Conservation (phyloP, 768 basidiomycete species). For the Pluteus cervinus region DNA sequence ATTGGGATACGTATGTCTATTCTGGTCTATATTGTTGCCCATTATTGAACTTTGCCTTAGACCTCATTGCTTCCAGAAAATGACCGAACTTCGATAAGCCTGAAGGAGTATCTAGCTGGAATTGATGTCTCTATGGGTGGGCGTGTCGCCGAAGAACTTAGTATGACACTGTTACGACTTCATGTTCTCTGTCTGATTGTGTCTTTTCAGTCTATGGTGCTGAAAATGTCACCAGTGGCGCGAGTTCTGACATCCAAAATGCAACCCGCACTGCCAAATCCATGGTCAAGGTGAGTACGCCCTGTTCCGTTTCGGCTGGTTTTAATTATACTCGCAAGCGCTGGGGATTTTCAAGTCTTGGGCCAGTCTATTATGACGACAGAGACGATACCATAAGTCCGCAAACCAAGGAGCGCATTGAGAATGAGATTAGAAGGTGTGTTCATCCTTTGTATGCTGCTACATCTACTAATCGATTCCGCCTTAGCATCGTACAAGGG, state of each 20-base stretch:
- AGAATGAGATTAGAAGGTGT: constrained; percentile 79
- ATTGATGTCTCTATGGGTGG: constrained; percentile 96
- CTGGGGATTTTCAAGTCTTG: constrained; percentile 80
- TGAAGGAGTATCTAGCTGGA: constrained; percentile 68
- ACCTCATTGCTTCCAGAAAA: constrained; percentile 75
- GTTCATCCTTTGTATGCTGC: constrained; percentile 22
- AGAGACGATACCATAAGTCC: constrained; percentile 67
- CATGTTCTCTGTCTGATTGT: constrained; percentile 11
- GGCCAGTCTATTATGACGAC: constrained; percentile 79
- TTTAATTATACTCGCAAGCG: constrained; percentile 30
- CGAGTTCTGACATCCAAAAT: constrained; percentile 77
- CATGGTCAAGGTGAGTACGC: constrained; percentile 79
- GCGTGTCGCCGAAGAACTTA: constrained; percentile 89
- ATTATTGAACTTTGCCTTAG: constrained; percentile 27
- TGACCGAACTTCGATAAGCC: constrained; percentile 66
- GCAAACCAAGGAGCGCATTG: constrained; percentile 76
- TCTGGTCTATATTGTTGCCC: constrained; percentile 4
- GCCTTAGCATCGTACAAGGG: constrained; percentile 51
- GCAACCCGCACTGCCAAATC: constrained; percentile 76
- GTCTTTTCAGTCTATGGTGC: constrained; percentile 80
- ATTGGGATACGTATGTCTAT: constrained; percentile 67
- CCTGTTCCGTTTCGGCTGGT: constrained; percentile 5
- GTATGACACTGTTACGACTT: constrained; percentile 28
- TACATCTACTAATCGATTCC: constrained; percentile 18
- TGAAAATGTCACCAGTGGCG: constrained; percentile 88